Evolutionary conservation across 2,329 filamentous ascomycete genomes (phyloP).

Genomic region (Colletotrichum gigasporum): DNA sequence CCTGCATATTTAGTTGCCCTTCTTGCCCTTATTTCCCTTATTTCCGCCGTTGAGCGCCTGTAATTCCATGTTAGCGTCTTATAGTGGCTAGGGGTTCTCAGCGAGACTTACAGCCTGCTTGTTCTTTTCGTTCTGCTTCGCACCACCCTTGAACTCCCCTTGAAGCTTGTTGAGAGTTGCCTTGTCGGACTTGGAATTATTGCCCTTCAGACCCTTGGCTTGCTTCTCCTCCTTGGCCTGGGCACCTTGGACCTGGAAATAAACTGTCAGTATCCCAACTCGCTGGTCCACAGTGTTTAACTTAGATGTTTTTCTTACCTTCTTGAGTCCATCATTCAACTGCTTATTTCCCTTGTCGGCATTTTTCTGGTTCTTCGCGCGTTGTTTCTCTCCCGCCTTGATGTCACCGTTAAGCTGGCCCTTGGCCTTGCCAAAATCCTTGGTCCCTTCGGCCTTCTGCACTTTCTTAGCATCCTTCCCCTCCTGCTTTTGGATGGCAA

Average conservation of each 20-base stretch:
- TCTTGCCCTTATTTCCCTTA: not conserved
- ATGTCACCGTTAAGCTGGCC: not conserved
- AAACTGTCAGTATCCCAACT: not conserved
- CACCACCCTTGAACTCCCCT: not conserved
- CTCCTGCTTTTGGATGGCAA: conserved; percentile 13
- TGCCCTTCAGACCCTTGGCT: conserved; percentile 1
- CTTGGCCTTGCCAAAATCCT: not conserved
- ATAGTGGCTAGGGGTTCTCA: rapidly evolving
- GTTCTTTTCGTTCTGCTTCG: conserved; percentile 10
- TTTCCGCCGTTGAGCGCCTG: not conserved
- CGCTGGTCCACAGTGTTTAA: not conserved
- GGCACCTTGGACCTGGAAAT: conserved; percentile 10
- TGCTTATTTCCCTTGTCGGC: conserved; percentile 7
- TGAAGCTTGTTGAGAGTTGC: not conserved
- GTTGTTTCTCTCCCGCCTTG: not conserved
- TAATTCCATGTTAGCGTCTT: not conserved
- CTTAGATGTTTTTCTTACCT: not conserved
- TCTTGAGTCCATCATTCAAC: conserved; percentile 4
- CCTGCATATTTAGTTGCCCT: not conserved
- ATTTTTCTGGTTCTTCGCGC: not conserved
- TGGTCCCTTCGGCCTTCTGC: not conserved
- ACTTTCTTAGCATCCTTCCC: not conserved
- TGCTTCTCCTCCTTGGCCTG: conserved; percentile 9
- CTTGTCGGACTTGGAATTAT: not conserved
- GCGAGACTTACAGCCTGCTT: not conserved